Base-by-base conservation (phyloP, 495 filamentous ascomycete species). In the Bacidia rubella region DNA sequence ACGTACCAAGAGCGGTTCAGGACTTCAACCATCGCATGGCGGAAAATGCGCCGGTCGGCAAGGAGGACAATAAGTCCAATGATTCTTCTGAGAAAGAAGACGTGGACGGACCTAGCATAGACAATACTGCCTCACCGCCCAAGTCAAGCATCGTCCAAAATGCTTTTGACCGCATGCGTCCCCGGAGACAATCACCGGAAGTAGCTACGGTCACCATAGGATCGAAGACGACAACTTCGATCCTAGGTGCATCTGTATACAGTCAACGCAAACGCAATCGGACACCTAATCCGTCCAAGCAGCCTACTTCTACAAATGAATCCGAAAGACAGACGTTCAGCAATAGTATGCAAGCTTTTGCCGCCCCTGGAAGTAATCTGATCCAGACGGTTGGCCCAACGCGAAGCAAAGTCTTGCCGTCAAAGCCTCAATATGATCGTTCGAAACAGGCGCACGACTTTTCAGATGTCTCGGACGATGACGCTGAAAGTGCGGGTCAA, bases 171-270 rank as follows among this genome's bases (percentile, higher is more conserved):
- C 71, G 76, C 11, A 83, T 83, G 76, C 74, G 81, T 1, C 72
- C 79, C 1, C 80, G 79, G 57, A 77, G 86, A 27, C 63, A 71
- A 11, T 74, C 76, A 4, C 70, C 75, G n/a, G 83, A 88, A 62
- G 70, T 81, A 47, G 89, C 90, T 26, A 95, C 87, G 2, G 92
- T 97, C 26, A 95, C 87, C 0, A 85, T 97, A 50, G 90, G 87
- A 2, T 76, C 85, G 49, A 79, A 77, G 38, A 88, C 86, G 0
- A 80, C 88, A 20, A 88, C 71, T 4, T 74, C 76, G 0, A 68
- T 76, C 42, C 65, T 85, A 53, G 80, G 79, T 11, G 74, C 54
- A 5, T 47, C 54, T 15, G 29, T 38, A 20, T 11, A 38, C 19
- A 38, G 27, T 25, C 47, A 21, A 15, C 17, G 19, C 10, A 38